Conservation (phyloP, 2,329 filamentous ascomycete genomes). For the Colletotrichum kahawae region DNA sequence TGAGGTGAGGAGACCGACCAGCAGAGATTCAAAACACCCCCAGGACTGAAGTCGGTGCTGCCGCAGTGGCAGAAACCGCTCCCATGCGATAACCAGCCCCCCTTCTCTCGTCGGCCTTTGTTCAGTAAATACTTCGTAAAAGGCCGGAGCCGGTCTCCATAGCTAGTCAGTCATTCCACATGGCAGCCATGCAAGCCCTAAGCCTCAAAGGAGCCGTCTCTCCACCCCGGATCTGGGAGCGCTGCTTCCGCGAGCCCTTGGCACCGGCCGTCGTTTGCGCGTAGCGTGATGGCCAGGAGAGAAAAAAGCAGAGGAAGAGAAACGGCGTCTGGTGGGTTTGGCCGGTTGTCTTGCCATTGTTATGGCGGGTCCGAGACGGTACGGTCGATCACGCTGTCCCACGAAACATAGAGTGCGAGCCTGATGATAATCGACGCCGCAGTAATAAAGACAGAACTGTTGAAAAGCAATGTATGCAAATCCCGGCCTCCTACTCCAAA, state of each 20-base stretch:
- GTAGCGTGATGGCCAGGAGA: neutral
- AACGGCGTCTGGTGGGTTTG: neutral
- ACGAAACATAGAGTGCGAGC: neutral
- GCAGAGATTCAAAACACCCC: neutral
- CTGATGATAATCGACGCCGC: neutral
- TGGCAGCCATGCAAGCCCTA: conserved; percentile 23
- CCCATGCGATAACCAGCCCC: neutral
- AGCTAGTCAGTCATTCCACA: conserved; percentile 17
- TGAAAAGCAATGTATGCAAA: neutral
- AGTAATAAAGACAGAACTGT: neutral
- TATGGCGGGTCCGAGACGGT: neutral
- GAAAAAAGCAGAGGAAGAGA: neutral
- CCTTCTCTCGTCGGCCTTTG: neutral
- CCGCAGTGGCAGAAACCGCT: neutral
- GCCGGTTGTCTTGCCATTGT: neutral
- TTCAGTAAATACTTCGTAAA: neutral
- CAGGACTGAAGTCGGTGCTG: neutral
- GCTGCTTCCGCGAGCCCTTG: conserved; percentile 18
- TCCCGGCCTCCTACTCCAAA: neutral
- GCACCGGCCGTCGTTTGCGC: conserved; percentile 6
- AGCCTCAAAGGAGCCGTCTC: conserved; percentile 1
- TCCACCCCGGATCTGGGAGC: conserved; percentile 18
- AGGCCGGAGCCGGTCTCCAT: neutral
- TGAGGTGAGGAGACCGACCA: neutral
- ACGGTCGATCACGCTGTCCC: neutral